Evolutionary conservation across 2,329 filamentous ascomycete genomes (phyloP).

Genomic region (Parascedosporium putredinis): DNA sequence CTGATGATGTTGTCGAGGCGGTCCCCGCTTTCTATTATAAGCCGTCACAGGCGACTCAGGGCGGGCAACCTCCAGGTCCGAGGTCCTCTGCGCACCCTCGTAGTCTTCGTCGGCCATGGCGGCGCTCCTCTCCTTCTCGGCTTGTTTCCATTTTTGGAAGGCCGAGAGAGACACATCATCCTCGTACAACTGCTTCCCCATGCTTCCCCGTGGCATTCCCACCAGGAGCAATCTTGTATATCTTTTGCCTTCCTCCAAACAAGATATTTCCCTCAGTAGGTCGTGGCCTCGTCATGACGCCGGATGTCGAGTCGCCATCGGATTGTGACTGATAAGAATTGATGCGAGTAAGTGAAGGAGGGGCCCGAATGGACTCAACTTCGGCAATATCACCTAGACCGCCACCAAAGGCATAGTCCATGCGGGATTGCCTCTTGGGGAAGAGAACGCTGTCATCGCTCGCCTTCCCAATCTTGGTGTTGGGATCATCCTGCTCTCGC

Average conservation of each 20-base stretch:
- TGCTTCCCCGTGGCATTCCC: conserved; percentile 32
- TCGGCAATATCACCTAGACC: conserved; percentile 76
- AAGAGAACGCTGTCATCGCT: conserved; percentile 89
- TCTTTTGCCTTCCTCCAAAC: conserved; percentile 91
- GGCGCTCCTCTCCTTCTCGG: conserved; percentile 44
- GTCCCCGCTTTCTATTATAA: conserved; percentile 70
- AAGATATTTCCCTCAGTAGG: conserved; percentile 84
- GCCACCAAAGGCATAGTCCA: conserved; percentile 54
- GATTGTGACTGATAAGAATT: conserved; percentile 61
- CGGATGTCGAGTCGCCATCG: conserved; percentile 48
- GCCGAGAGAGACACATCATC: conserved; percentile 75
- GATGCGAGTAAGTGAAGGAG: conserved; percentile 44
- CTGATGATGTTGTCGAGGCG: conserved; percentile 70
- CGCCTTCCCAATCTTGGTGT: conserved; percentile 80
- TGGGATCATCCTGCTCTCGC: conserved; percentile 85
- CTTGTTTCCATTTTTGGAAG: conserved; percentile 65
- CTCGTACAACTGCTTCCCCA: conserved; percentile 68
- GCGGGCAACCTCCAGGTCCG: conserved; percentile 18
- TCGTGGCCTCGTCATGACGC: conserved; percentile 75
- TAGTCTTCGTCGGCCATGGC: conserved; percentile 26
- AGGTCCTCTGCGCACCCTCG: background rate
- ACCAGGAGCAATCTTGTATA: conserved; percentile 69
- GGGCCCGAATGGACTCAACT: conserved; percentile 66
- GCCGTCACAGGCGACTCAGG: conserved; percentile 35
- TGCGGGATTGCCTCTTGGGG: conserved; percentile 68